Base-by-base conservation (phyloP, 2,329 filamentous ascomycete genomes). In the Claviceps sorghi region DNA sequence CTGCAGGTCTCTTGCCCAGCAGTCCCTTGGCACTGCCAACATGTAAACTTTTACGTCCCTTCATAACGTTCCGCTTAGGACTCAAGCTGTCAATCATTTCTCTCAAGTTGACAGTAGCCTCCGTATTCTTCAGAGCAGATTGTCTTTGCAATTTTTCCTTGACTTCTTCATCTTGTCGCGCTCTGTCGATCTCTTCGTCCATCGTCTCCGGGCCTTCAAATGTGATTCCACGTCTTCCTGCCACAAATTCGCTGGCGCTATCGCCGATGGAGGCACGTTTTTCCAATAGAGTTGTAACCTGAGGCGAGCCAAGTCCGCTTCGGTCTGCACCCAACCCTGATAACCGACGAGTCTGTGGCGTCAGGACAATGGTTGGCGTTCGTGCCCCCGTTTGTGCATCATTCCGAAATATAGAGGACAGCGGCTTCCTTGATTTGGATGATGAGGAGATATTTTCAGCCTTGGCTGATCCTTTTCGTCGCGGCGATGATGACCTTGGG, bases 81-180 rank as follows among this genome's bases (percentile, higher is more conserved):
- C 84, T 88, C 56, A 91, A 72, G 53, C 80, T 85, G 55, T 84
- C 77, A 55, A 91, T 91, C 78, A 88, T 83, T 57, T 88, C 84
- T 56, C 80, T 84, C 44, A 91, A 68, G 56, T 80, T 87, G 38
- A 82, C 66, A 0, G 84, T 85, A 2, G 72, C 73, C 56, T 87
- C 83, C 47, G 73, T 76, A 36, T 82, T 78, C 38, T 77, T 74
- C 30, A 70, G 67, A 7, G 55, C 56, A 11, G 58, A 61, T 19
- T 63, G 67, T 50, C 69, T 72, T 58, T 78, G 73, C 10, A 74
- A 71, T 59, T 77, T 78, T 61, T 86, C 82, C 51, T 74, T 76
- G 32, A 76, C 75, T 56, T 80, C 74, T 55, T 86, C 82, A 52
- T 78, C 73, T 57, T 75, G 73, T 8, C 59, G 60, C 56, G 85